Evolutionary conservation across 805 yeast species (phyloP), one percentile per base, ranked within the genome.

Genomic region (Ogataea paradorogensis): DNA sequence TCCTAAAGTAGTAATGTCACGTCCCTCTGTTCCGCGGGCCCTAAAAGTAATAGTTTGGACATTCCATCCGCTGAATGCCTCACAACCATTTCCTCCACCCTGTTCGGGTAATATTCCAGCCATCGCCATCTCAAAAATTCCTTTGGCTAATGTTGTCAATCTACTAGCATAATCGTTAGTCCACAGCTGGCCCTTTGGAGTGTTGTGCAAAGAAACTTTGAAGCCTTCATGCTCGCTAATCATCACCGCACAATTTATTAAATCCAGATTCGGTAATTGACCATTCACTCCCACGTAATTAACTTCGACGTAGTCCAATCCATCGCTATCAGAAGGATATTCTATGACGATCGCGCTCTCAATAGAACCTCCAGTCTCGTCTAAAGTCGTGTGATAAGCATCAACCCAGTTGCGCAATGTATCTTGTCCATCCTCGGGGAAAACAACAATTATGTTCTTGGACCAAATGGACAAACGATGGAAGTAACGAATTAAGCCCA

Each of bases 61-160:
- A 58, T 95, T 83, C 95, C 96, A 93, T 4, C 98, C 97, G 38
- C 93, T 82, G 57, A 91, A 93, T 10, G 91, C 88, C 58, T 91
- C 97, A 51, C 89, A 80, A n/a, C 93, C 86, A 28, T 80, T 71
- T 25, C 59, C 59, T 13, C 59, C 59, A 14, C 52, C 57, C 14
- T 37, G 20, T 18, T 46, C 38, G 4, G 50, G 47, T 9, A 53
- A 18, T 7, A 85, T 60, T 1, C 98, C 98, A 0, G 95, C 73
- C 5, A 79, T 55, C 4, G 90, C 77, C 55, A 86, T 76, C 33
- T 75, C 74, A 40, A 73, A 62, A n/a, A 93, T 74, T 0, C 96
- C 93, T 26, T 70, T 66, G 11, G 76, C 43, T 36, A 93, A 56
- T 0, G 83, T 76, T 20, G 66, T 66, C 26, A 84, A 65, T 42